Conservation (phyloP, 1,284 basidiomycete species). For the Ganoderma sinense region DNA sequence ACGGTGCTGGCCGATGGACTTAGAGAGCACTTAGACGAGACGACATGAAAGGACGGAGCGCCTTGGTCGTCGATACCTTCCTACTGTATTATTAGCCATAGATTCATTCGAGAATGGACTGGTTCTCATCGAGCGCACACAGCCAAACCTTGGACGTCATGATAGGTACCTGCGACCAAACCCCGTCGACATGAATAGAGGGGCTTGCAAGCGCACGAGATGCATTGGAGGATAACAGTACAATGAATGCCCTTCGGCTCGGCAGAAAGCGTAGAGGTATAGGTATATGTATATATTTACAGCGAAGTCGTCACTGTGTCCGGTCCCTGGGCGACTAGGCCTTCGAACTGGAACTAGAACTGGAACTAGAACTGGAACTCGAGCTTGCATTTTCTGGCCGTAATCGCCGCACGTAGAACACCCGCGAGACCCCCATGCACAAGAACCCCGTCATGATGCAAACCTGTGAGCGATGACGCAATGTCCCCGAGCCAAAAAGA, state of each 20-base stretch:
- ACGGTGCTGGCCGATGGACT: neutral
- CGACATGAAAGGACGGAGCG: neutral
- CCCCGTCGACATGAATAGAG: neutral
- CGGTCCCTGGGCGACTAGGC: neutral
- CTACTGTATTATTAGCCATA: constrained; percentile 8
- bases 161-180: neutral
- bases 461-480: constrained; percentile 15
- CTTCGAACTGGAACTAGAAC: neutral
- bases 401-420: constrained; percentile 25
- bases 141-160: neutral
- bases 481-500: constrained; percentile 33
- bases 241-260: neutral
- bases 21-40: constrained; percentile 9
- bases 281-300: neutral
- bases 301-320: neutral
- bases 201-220: neutral
- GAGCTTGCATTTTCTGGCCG: neutral
- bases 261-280: neutral
- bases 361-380: neutral
- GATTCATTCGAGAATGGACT: neutral
- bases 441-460: constrained; percentile 32
- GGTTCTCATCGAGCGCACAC: neutral
- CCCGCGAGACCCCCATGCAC: constrained; percentile 30
- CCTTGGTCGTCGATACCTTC: constrained; percentile 7
- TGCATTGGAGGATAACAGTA: neutral